Base-by-base conservation (phyloP, 768 basidiomycete species). In the Mrakia blollopis region DNA sequence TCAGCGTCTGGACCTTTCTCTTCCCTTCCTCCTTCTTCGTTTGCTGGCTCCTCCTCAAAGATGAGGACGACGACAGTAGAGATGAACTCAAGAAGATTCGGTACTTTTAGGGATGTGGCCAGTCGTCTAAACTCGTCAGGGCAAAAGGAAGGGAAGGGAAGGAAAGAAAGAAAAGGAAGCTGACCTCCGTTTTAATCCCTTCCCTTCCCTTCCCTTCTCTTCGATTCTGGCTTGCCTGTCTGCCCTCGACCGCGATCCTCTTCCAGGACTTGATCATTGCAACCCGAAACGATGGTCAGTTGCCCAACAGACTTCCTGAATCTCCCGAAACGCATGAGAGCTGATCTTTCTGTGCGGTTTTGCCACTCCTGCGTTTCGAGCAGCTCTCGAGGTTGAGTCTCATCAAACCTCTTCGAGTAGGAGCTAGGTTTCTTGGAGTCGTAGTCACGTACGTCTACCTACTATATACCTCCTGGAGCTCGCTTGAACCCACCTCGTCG, bases 51-150 rank as follows among this genome's bases (percentile, higher is more conserved):
- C 10, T 14, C 39, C 23, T 2, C 8, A 4, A 28, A n/a, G 39
- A 44, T 10, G 89, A 88, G 78, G 85, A 85, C 14, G 84, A 86
- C 5, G 84, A 84, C 4, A 84, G 84, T 10, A 80, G 81, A 37
- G 85, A 81, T 4, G 84, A 82, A 23, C 72, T 74, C 18, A 80
- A 80, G 1, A 81, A 79, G 71, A 85, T 85, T 80, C 74, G 10
- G 83, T 97, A 16, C 93, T 93, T 2, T 90, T 97, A 5, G 94
- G 93, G 50, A 98, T 98, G 95, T 98, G 95, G 95, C 94, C 76
- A 84, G 94, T 86, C 7, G 65, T 16, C 7, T 2, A 30, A 32
- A 47, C n/a, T 74, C 23, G 37, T 62, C 41, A 44, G 47, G 14
- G 14, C 18, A 47, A 47, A 16, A 47, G 9, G 44, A 47, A 47